Percentiles rank a stretch among this genome's conserved stretches.
Evolutionary conservation across 2,329 filamentous ascomycete species (phyloP).

Genomic region (Simplicillium sp.): DNA sequence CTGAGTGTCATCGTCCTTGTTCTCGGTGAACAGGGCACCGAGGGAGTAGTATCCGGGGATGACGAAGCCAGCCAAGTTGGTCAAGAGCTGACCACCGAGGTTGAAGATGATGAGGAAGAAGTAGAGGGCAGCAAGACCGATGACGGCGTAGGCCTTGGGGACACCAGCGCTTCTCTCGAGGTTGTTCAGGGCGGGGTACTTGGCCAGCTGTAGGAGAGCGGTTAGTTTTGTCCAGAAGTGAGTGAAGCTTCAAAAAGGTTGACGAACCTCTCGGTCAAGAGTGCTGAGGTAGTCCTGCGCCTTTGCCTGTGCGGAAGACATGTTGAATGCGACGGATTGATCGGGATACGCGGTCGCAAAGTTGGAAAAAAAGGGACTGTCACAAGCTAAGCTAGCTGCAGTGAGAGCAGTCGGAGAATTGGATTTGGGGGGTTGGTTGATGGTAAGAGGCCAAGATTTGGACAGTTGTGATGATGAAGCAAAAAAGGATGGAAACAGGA

Average conservation of each 20-base stretch:
- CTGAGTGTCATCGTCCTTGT: slow-evolving; percentile 73
- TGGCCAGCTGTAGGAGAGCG: slow-evolving; percentile 54
- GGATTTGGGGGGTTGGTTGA: too few relatives aligned
- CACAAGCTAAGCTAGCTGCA: too few relatives aligned
- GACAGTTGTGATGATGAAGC: not conserved
- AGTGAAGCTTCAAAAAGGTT: not conserved
- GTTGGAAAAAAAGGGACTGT: too few relatives aligned
- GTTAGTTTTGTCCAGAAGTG: not conserved
- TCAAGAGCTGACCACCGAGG: slow-evolving; percentile 78
- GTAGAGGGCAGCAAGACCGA: slow-evolving; percentile 69
- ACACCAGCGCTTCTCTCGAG: slow-evolving; percentile 76
- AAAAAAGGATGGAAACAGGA: not conserved
- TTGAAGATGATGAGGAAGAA: slow-evolving; percentile 92
- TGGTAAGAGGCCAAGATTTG: too few relatives aligned
- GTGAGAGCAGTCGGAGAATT: too few relatives aligned
- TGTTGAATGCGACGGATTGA: slow-evolving; percentile 27
- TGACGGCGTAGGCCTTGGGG: slow-evolving; percentile 76
- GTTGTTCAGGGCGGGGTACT: slow-evolving; percentile 76
- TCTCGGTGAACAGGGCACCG: slow-evolving; percentile 61
- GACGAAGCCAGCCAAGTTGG: slow-evolving; percentile 77
- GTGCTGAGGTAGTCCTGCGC: slow-evolving; percentile 66
- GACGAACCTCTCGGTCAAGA: slow-evolving; percentile 73
- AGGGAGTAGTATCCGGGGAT: slow-evolving; percentile 81
- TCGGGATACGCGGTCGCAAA: too few relatives aligned
- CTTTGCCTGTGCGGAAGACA: slow-evolving; percentile 68